These are phyloP conservation scores for Xerocomellus chrysenteron DNA, from an alignment of 768 basidiomycete genomes.

Conservation along the genomic window DNA sequence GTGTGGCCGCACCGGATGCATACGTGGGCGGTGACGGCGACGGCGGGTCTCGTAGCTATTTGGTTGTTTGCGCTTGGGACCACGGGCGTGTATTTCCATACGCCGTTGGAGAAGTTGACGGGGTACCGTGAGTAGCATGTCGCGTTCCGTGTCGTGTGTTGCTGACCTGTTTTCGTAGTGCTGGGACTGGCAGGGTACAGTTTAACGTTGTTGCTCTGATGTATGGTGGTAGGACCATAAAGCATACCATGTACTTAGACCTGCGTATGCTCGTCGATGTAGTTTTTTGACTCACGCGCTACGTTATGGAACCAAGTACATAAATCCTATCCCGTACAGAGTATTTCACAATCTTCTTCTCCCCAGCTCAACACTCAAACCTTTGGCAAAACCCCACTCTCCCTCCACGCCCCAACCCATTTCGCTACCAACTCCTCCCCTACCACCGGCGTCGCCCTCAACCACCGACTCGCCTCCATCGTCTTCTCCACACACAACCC, in stretches of 20 bases:
- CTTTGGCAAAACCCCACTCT: conserved; percentile 35
- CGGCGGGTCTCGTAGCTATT: conserved; percentile 49
- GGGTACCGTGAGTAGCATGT: conserved; percentile 66
- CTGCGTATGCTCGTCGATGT: background rate
- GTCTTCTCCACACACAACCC: conserved; percentile 10
- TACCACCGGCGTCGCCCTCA: conserved; percentile 14
- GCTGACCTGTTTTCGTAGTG: conserved; percentile 26
- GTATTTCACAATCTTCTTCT: background rate
- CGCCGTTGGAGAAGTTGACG: conserved; percentile 81
- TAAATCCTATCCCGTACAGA: background rate
- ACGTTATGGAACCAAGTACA: too few relatives aligned
- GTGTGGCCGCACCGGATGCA: conserved; percentile 44
- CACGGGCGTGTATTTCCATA: conserved; percentile 90
- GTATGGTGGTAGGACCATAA: background rate
- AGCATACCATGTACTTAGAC: background rate
- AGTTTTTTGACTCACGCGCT: background rate
- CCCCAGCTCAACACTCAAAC: background rate
- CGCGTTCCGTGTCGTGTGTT: background rate
- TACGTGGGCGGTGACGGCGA: conserved; percentile 45
- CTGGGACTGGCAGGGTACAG: conserved; percentile 38
- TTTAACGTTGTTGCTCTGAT: conserved; percentile 28
- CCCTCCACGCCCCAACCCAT: conserved; percentile 44
- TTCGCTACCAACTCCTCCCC: conserved; percentile 38
- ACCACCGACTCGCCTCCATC: conserved; percentile 13
- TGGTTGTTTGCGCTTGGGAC: conserved; percentile 78